Base-by-base conservation (phyloP, 495 filamentous ascomycete genomes). In the Neurospora sp. region DNA sequence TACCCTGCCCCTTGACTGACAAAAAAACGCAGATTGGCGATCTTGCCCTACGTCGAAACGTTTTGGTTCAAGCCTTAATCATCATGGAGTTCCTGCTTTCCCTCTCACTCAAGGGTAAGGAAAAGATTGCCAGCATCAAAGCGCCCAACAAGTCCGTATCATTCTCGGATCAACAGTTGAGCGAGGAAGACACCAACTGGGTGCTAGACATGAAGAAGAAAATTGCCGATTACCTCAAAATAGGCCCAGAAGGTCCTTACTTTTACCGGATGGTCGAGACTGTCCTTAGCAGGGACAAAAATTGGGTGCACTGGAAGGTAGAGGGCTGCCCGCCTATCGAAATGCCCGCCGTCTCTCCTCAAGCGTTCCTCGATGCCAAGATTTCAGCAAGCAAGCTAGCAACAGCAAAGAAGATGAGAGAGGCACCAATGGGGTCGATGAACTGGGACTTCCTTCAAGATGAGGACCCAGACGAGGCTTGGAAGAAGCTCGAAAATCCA, bases 281-380 rank as follows among this genome's bases (percentile, higher is more conserved):
- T 5, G 94, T 98, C 20, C 87, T 99, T 27, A 92, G 93, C 7
- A 87, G 96, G 73, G 96, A 99, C 82, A 97, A 97, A 82, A 97
- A 97, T 77, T 99, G 96, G 96, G 94, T 95, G 54, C 91, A 93
- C 69, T 99, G 96, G 96, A 99, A 99, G 82, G 89, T 93, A 10
- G 96, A 98, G 81, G 91, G 89, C 70, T 98, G 96, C 81, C 94
- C 93, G 39, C 86, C 90, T 27, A 97, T 99, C 78, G 90, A 95
- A 75, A 87, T 88, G 49, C 87, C 91, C 18, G 85, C 93, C 7
- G 81, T 97, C 40, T 86, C 90, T 4, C 85, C 90, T 27, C 80
- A 84, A 31, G 88, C 92, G 39, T 93, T 93, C 78, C 79, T 88
- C 70, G 86, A 88, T 62, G 91, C 93, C 31, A 91, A 91, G 77